phyloP scores from a whole-genome alignment of 2,329 filamentous ascomycete genomes.

The Geoglossum cookeanum region DNA sequence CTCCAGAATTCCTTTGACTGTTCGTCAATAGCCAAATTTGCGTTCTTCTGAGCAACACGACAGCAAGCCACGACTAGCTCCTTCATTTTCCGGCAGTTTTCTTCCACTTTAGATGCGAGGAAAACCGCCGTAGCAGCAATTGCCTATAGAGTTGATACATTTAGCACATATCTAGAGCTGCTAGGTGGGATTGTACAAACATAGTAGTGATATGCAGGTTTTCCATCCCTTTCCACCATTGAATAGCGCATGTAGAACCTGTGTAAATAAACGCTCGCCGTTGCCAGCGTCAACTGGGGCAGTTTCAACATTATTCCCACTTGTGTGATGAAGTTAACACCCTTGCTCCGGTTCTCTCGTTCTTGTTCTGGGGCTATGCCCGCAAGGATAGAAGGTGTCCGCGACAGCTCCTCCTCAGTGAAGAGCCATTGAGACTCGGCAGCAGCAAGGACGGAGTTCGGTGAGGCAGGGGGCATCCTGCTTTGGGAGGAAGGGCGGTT shows the following conservation, averaged over 20 bases:
- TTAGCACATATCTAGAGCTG: not conserved
- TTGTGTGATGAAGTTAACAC: conserved; percentile 91
- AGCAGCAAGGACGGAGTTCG: conserved; percentile 31
- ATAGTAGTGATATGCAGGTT: conserved; percentile 68
- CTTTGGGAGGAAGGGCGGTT: not conserved
- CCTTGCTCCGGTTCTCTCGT: conserved; percentile 64
- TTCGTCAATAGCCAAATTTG: conserved; percentile 78
- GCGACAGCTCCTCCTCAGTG: conserved; percentile 59
- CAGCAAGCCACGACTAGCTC: conserved; percentile 87
- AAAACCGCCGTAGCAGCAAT: conserved; percentile 85
- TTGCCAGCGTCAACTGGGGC: conserved; percentile 79
- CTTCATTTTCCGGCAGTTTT: conserved; percentile 89
- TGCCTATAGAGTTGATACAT: conserved; percentile 26
- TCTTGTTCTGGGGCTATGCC: conserved; percentile 64
- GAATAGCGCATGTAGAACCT: conserved; percentile 85
- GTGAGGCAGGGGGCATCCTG: conserved; percentile 13
- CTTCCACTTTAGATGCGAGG: conserved; percentile 90
- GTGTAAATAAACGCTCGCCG: conserved; percentile 87
- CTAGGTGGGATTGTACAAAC: conserved; percentile 14
- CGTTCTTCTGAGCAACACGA: conserved; percentile 86
- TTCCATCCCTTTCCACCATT: conserved; percentile 51
- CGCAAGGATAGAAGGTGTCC: conserved; percentile 68
- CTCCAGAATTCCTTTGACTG: conserved; percentile 97
- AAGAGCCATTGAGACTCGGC: conserved; percentile 72
- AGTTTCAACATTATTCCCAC: conserved; percentile 83